Base-by-base conservation (phyloP, 768 basidiomycete genomes). In the Psilocybe cyanescens region DNA sequence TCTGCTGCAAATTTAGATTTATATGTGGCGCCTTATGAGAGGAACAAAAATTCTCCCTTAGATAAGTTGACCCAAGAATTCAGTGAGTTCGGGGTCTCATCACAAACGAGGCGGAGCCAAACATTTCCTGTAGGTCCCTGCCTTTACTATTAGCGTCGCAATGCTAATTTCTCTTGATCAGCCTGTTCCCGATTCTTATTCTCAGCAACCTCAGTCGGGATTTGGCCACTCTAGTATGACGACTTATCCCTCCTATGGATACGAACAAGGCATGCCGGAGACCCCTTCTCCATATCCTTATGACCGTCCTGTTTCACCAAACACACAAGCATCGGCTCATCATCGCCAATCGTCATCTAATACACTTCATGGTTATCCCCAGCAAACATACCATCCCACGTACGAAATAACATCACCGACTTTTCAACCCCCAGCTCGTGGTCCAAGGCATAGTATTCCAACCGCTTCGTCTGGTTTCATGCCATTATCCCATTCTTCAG, bases 11-110 rank as follows among this genome's bases (percentile, higher is more conserved):
- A 82, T 39, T 74, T 88, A 4, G 88, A 91, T 65, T 76, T 93
- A 17, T 95, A 95, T 69, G 83, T 84, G 39, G 86, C 91, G 0
- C 86, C 86, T 1, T 94, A 94, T 67, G 90, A 92, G 61, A 76
- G 79, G 39, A 79, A 74, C 64, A 72, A 74, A 31, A 60, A 69
- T 24, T 70, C 80, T 14, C 76, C 81, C 1, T 70, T 88, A 28
- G 88, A 89, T 62, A 77, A 78, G 44, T 58, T 91, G n/a, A 72
- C 84, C 19, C 83, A 82, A 59, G 87, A 89, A 52, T 88, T 93
- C 62, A 82, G 82, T 14, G 89, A 91, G 65, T 78, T 94, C 62
- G 81, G 82, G 8, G 70, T 92, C 17, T 78, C 80, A 52, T 71
- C 73, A 57, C 60, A 58, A 33, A 37, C 70, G 33, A 78, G 77